A percentile compares a stretch with the other conserved stretches of the same genome.
Evolutionary conservation across 2,329 filamentous ascomycete genomes (phyloP).

Genomic region (Xylaria hypoxylon): DNA sequence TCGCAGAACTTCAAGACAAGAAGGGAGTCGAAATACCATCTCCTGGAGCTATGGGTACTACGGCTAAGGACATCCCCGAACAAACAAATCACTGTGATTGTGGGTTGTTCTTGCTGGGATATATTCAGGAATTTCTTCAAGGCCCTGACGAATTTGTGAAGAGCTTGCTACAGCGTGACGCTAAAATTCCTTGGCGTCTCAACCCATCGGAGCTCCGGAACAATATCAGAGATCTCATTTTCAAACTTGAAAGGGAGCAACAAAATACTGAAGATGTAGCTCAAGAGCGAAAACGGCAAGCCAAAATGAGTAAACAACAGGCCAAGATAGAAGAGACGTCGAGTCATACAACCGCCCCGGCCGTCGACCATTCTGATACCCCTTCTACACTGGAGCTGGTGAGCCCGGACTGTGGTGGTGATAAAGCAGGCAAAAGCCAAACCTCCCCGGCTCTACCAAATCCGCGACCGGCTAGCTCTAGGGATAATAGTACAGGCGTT

Average conservation of each 20-base stretch:
- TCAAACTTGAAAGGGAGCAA: constrained; percentile 71
- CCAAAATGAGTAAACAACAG: constrained; percentile 32
- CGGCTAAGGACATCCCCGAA: constrained; percentile 78
- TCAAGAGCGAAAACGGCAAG: constrained; percentile 52
- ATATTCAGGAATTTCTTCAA: constrained; percentile 83
- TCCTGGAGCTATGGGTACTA: constrained; percentile 63
- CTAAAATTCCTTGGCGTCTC: constrained; percentile 62
- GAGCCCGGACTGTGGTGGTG: not conserved
- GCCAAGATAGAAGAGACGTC: constrained; percentile 5
- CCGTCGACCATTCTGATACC: not conserved
- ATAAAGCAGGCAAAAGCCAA: constrained; percentile 15
- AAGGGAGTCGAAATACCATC: constrained; percentile 53
- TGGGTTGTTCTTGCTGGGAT: constrained; percentile 86
- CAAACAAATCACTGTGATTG: constrained; percentile 92
- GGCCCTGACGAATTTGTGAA: constrained; percentile 77
- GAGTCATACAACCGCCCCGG: not conserved
- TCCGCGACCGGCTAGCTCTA: constrained; percentile 12
- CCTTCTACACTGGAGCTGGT: constrained; percentile 2
- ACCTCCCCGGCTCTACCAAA: not conserved
- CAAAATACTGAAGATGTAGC: constrained; percentile 56
- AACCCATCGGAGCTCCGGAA: constrained; percentile 70
- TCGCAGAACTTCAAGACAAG: constrained; percentile 76
- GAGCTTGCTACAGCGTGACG: constrained; percentile 72
- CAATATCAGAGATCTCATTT: constrained; percentile 74
- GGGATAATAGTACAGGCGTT: not conserved